Percentiles rank a stretch among this genome's conserved stretches.
These are phyloP conservation scores for Hypomyces perniciosus DNA, from an alignment of 2,329 filamentous ascomycete genomes.

Conservation along the genomic window DNA sequence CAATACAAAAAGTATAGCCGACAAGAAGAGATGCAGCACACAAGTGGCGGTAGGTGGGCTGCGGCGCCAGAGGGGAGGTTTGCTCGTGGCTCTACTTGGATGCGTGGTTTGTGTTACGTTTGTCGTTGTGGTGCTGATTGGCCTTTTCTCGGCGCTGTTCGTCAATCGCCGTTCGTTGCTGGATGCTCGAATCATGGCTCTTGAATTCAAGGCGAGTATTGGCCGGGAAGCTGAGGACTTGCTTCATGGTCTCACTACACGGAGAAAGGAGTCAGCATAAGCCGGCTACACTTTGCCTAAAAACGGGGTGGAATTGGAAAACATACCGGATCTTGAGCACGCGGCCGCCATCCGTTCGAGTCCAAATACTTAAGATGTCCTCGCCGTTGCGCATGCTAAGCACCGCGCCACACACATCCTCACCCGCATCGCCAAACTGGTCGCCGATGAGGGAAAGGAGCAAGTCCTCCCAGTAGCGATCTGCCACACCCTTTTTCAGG, in stretches of 20 bases:
- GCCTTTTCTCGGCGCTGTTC: slow-evolving; percentile 85
- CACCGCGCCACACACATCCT: slow-evolving; percentile 92
- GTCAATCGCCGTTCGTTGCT: slow-evolving; percentile 83
- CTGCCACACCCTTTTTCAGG: slow-evolving; percentile 93
- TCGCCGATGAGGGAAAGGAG: slow-evolving; percentile 87
- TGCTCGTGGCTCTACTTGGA: slow-evolving; percentile 31
- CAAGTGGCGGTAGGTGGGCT: slow-evolving; percentile 1
- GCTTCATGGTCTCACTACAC: slow-evolving; percentile 84
- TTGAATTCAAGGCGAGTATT: slow-evolving; percentile 94
- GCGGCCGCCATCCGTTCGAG: slow-evolving; percentile 82
- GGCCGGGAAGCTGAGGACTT: slow-evolving; percentile 74
- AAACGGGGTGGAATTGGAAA: neutral
- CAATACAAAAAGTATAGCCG: slow-evolving; percentile 5
- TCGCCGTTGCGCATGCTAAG: slow-evolving; percentile 92
- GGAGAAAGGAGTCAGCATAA: neutral
- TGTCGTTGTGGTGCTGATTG: slow-evolving; percentile 40
- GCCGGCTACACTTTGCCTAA: neutral
- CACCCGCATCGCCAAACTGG: slow-evolving; percentile 85
- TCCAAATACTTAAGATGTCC: slow-evolving; percentile 97
- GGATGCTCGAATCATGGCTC: slow-evolving; percentile 92
- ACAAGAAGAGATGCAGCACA: slow-evolving; percentile 6
- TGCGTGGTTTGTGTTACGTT: slow-evolving; percentile 27
- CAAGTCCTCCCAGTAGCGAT: slow-evolving; percentile 95
- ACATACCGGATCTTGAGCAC: slow-evolving; percentile 90
- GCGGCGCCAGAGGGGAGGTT: slow-evolving; percentile 3